Conservation (phyloP, 169 alveolate genomes). For the Perkinsus olseni region DNA sequence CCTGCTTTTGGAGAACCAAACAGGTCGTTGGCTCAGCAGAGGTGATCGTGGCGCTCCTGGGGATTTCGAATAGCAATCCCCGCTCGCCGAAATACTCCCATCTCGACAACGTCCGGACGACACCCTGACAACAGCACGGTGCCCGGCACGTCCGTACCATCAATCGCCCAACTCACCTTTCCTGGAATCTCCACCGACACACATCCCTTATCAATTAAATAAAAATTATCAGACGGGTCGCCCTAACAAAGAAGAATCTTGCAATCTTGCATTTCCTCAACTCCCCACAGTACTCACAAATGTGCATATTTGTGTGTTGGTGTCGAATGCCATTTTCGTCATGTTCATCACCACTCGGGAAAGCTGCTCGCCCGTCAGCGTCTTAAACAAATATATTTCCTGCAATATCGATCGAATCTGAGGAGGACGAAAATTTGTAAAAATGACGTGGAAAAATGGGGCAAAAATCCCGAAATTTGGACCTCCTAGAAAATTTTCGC, state of each 20-base stretch:
- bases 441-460: not conserved
- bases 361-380: constrained; percentile 8
- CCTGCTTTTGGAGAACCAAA: constrained; percentile 19
- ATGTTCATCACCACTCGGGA: not conserved
- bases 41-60: constrained; percentile 48
- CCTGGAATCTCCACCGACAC: constrained; percentile 18
- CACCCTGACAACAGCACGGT: constrained; percentile 2
- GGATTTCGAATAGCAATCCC: constrained; percentile 37
- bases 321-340: not conserved
- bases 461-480: not conserved
- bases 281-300: not conserved
- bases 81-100: constrained; percentile 49
- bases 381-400: constrained; percentile 5
- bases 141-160: not conserved
- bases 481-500: not conserved
- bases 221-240: constrained; percentile 38
- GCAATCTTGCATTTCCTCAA: not conserved
- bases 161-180: not conserved
- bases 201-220: constrained; percentile 41
- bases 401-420: not conserved
- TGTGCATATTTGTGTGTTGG: not conserved
- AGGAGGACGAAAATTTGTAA: not conserved
- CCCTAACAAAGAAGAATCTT: constrained; percentile 18
- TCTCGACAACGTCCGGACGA: constrained; percentile 20
- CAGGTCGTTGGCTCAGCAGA: constrained; percentile 32